Percentiles rank a stretch among this genome's conserved stretches.
Evolutionary conservation across 331 rosid species (phyloP).

Genomic region (Arachis monticola): DNA sequence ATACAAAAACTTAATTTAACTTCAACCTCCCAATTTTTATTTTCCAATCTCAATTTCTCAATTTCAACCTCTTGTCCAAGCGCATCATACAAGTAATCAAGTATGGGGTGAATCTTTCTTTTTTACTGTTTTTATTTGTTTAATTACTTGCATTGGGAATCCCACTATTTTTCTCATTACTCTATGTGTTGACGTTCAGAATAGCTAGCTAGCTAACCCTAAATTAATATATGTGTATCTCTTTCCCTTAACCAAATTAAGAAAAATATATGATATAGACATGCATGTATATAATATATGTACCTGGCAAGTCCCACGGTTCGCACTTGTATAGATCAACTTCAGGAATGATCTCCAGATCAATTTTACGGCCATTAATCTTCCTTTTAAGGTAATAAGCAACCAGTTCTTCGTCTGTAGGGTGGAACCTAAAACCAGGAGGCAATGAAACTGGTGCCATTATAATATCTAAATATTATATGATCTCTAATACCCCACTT

Average conservation of each 20-base stretch:
- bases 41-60: too few species aligned
- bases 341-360: constrained; percentile 92
- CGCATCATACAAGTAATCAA: too few species aligned
- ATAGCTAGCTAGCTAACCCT: constrained; percentile 40
- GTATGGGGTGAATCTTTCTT: background rate
- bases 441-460: constrained; percentile 99
- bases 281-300: constrained; percentile 26
- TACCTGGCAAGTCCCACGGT: constrained; percentile 99
- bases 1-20: too few species aligned
- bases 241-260: constrained; percentile 18
- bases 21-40: too few species aligned
- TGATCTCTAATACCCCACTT: too few species aligned
- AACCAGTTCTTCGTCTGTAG: constrained; percentile 93
- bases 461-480: background rate
- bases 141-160: constrained; percentile 36
- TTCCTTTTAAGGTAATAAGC: constrained; percentile 91
- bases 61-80: too few species aligned
- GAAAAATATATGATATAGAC: constrained; percentile 24
- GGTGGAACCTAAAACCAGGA: constrained; percentile 98
- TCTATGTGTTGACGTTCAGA: constrained; percentile 56
- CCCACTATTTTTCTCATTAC: constrained; percentile 40
- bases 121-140: constrained; percentile 52
- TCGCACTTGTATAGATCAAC: constrained; percentile 99
- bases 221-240: constrained; percentile 4
- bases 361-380: constrained; percentile 89